Conservation (phyloP, 306 rosid species). For the Rosa persica region DNA sequence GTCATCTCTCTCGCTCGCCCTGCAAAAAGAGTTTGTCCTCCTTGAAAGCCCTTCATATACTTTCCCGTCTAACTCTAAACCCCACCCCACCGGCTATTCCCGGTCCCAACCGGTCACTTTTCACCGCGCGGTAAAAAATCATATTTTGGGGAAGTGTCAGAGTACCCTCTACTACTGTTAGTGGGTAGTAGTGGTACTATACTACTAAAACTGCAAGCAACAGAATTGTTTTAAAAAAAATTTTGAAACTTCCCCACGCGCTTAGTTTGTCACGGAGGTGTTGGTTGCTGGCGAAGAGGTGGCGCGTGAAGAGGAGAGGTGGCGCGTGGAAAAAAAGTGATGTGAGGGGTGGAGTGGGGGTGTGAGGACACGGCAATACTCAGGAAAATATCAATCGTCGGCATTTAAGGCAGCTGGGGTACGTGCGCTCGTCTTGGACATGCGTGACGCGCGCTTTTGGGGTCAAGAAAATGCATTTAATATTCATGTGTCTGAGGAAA, state of each 20-base stretch:
- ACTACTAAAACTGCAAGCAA: background rate
- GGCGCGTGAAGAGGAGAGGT: too few species aligned
- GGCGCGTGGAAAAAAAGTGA: background rate
- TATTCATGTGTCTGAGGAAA: constrained; percentile 21
- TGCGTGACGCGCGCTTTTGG: constrained; percentile 49
- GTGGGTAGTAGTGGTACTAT: background rate
- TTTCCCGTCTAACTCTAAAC: constrained; percentile 43
- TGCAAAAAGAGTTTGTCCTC: constrained; percentile 28
- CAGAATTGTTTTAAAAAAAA: background rate
- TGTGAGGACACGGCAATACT: constrained; percentile 43
- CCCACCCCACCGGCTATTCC: constrained; percentile 46
- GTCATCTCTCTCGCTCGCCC: constrained; percentile 25
- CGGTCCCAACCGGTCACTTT: constrained; percentile 39
- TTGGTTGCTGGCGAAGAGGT: too few species aligned
- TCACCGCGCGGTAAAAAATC: constrained; percentile 24
- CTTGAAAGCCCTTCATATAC: constrained; percentile 43
- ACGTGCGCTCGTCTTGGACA: constrained; percentile 61
- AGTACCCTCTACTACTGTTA: background rate
- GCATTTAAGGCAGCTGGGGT: constrained; percentile 57
- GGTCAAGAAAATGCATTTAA: constrained; percentile 43
- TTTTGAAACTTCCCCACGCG: background rate
- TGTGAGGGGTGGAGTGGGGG: background rate
- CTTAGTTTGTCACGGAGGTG: background rate
- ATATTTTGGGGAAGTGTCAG: background rate
- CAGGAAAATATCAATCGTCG: constrained; percentile 50